Percentiles rank a stretch among this genome's conserved stretches.
phyloP scores from a whole-genome alignment of 1,284 basidiomycete genomes.

The Fomes fomentarius region DNA sequence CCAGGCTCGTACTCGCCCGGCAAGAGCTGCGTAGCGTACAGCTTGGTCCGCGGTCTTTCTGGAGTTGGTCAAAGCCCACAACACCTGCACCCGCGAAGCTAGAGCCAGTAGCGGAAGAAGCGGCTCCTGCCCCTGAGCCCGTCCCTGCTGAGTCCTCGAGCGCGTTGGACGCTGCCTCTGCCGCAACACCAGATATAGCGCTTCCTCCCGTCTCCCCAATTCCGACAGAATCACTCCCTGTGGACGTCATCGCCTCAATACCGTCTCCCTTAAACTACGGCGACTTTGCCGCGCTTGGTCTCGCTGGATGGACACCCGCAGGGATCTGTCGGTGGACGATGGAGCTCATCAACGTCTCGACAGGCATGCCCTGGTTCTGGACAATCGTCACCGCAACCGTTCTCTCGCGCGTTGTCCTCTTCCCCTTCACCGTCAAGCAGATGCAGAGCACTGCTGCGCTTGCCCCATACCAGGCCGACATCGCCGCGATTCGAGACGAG shows the following conservation, averaged over 20 bases:
- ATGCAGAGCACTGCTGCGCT: slow-evolving; percentile 75
- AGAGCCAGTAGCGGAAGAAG: not conserved
- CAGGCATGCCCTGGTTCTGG: slow-evolving; percentile 86
- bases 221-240: slow-evolving; percentile 8
- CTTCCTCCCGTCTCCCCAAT: slow-evolving; percentile 5
- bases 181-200: slow-evolving; percentile 12
- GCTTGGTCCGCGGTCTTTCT: slow-evolving; percentile 24
- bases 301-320: slow-evolving; percentile 60
- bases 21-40: slow-evolving; percentile 14
- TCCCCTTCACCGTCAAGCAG: slow-evolving; percentile 72
- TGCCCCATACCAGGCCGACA: slow-evolving; percentile 62
- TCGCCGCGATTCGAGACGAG: slow-evolving; percentile 58
- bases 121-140: slow-evolving; percentile 9
- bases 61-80: slow-evolving; percentile 24
- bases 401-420: slow-evolving; percentile 66
- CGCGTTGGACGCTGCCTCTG: slow-evolving; percentile 12
- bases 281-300: slow-evolving; percentile 79
- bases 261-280: slow-evolving; percentile 65
- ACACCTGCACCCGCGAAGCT: slow-evolving; percentile 3
- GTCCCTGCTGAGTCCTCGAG: slow-evolving; percentile 13
- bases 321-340: slow-evolving; percentile 50
- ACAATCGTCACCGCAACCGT: slow-evolving; percentile 78
- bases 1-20: slow-evolving; percentile 5
- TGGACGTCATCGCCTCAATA: slow-evolving; percentile 13
- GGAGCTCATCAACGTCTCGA: slow-evolving; percentile 75